phyloP scores from a whole-genome alignment of 768 basidiomycete genomes.

The Phanerodontia chrysosporium region DNA sequence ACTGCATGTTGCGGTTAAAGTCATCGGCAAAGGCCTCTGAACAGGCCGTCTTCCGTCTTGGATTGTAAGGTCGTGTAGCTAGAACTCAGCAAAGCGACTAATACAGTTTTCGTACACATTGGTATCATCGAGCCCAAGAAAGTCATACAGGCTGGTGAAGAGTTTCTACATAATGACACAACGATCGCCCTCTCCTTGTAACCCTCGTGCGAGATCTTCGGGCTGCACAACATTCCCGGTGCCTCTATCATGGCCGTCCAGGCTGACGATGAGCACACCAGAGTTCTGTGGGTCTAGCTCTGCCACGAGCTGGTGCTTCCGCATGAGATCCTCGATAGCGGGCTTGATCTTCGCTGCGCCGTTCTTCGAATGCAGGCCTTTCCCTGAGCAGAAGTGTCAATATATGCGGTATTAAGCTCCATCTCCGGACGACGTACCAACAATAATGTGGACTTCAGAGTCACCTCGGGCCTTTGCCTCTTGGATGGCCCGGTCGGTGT shows the following conservation, averaged over 20 bases:
- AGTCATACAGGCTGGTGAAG: not conserved
- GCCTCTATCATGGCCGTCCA: conserved; percentile 40
- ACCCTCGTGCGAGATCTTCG: conserved; percentile 54
- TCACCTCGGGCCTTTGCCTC: conserved; percentile 62
- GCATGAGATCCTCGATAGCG: conserved; percentile 84
- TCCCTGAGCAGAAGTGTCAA: conserved; percentile 44
- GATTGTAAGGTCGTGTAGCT: no score
- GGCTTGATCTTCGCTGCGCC: conserved; percentile 87
- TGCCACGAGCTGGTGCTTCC: conserved; percentile 72
- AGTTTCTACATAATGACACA: conserved; percentile 66
- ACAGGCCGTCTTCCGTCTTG: no score
- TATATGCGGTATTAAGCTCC: not conserved
- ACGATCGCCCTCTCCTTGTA: conserved; percentile 46
- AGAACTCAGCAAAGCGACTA: no score
- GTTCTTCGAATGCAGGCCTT: conserved; percentile 78
- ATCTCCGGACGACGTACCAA: conserved; percentile 49
- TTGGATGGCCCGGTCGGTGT: conserved; percentile 66
- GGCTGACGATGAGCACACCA: conserved; percentile 80
- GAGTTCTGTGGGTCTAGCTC: conserved; percentile 75
- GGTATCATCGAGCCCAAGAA: no score
- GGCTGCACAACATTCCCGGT: conserved; percentile 41
- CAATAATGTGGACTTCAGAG: conserved; percentile 71
- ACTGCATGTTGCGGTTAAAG: no score
- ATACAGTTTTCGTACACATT: no score
- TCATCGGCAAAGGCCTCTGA: no score